These are phyloP conservation scores for Tylopilus plumbeoviolaceoides DNA, from an alignment of 768 basidiomycete genomes.

Conservation along the genomic window DNA sequence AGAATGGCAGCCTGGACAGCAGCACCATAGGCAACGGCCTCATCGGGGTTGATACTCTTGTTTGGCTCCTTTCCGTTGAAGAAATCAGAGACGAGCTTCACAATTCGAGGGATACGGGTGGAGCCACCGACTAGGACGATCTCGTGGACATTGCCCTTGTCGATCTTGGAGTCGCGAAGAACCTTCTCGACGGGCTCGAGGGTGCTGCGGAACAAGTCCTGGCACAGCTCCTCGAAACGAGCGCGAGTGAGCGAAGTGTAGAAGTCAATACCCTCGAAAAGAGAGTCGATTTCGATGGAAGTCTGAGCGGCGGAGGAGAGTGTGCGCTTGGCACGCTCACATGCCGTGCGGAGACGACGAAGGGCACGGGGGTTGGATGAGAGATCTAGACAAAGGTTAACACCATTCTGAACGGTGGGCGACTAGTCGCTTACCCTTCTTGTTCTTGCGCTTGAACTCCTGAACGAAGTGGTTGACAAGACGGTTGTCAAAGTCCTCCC, in stretches of 20 bases:
- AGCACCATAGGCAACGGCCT: constrained; percentile 98
- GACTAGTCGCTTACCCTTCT: constrained; percentile 60
- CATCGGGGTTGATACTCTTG: constrained; percentile 98
- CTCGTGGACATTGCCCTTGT: constrained; percentile 93
- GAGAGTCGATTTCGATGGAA: constrained; percentile 96
- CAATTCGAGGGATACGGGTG: constrained; percentile 96
- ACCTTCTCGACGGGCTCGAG: constrained; percentile 98
- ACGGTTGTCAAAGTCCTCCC: constrained; percentile 97
- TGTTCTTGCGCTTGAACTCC: constrained; percentile 97
- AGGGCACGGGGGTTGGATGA: constrained; percentile 92
- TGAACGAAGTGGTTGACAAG: constrained; percentile 96
- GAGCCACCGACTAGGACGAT: constrained; percentile 93
- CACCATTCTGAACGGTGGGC: not conserved
- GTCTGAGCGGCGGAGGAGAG: constrained; percentile 96
- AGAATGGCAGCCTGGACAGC: constrained; percentile 98
- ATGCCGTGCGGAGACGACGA: constrained; percentile 95
- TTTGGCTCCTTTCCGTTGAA: constrained; percentile 98
- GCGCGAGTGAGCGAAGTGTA: constrained; percentile 98
- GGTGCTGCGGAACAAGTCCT: constrained; percentile 91
- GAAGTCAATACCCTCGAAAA: constrained; percentile 97
- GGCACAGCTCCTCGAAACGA: constrained; percentile 94
- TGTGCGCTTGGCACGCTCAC: constrained; percentile 98
- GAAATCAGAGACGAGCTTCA: constrained; percentile 97
- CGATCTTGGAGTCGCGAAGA: constrained; percentile 95
- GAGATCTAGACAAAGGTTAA: constrained; percentile 51